Evolutionary conservation across 106 monocot species (phyloP).

Genomic region (Allium sativum): DNA sequence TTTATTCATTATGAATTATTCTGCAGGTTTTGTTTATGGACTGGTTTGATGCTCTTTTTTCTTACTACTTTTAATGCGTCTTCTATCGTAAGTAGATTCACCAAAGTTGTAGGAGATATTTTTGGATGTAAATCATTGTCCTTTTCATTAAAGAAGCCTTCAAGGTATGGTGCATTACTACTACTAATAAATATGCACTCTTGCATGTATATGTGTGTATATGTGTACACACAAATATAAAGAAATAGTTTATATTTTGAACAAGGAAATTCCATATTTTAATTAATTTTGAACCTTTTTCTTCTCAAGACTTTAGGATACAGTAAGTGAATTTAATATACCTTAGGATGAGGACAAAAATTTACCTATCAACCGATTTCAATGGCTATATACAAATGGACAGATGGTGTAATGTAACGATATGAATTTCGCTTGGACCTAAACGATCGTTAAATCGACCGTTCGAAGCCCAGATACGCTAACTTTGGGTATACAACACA

Average conservation of each 20-base stretch:
- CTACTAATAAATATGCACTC: too few relatives aligned
- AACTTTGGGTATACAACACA: too few relatives aligned
- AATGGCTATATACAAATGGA: slow-evolving; percentile 88
- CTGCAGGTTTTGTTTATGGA: slow-evolving; percentile 96
- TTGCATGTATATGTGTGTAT: too few relatives aligned
- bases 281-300: background rate
- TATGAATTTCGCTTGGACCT: too few relatives aligned
- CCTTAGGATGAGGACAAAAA: slow-evolving; percentile 51
- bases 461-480: too few relatives aligned
- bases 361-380: slow-evolving; percentile 43
- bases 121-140: slow-evolving; percentile 90
- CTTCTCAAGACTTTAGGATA: slow-evolving; percentile 31
- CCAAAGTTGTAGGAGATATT: slow-evolving; percentile 82
- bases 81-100: slow-evolving; percentile 69
- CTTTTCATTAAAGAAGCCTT: slow-evolving; percentile 91
- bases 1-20: background rate
- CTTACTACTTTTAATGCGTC: slow-evolving; percentile 84
- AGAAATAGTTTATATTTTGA: too few relatives aligned
- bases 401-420: too few relatives aligned
- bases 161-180: slow-evolving; percentile 35
- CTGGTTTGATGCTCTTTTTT: slow-evolving; percentile 60
- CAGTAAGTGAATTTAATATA: slow-evolving; percentile 56
- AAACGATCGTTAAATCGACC: too few relatives aligned
- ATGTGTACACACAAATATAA: too few relatives aligned
- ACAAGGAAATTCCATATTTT: too few relatives aligned